A percentile compares a stretch with the other conserved stretches of the same genome.
Evolutionary conservation across 2,329 filamentous ascomycete genomes (phyloP).

Genomic region (Colletotrichum caudatum): DNA sequence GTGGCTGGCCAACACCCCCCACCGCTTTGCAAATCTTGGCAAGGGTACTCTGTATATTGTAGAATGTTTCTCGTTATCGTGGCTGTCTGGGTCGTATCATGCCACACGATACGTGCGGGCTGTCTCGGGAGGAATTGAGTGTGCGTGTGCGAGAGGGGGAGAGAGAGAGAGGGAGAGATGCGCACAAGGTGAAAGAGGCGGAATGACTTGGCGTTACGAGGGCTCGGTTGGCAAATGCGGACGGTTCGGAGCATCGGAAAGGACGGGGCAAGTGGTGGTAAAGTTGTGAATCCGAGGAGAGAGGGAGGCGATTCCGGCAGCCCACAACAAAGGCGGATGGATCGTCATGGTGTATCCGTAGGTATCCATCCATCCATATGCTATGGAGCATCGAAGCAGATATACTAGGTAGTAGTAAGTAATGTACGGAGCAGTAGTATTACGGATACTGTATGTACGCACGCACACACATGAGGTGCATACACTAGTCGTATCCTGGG

Average conservation of each 20-base stretch:
- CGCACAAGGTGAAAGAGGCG: too few species aligned
- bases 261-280: constrained; percentile 5
- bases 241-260: background rate
- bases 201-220: too few species aligned
- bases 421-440: too few species aligned
- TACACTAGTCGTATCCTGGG: too few species aligned
- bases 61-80: background rate
- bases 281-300: constrained; percentile 11
- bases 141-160: too few species aligned
- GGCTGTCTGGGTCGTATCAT: background rate
- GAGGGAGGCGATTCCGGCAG: constrained; percentile 1
- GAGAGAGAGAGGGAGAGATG: too few species aligned
- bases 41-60: background rate
- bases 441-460: too few species aligned
- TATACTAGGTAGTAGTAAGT: too few species aligned
- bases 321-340: background rate
- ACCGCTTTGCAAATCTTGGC: constrained; percentile 25
- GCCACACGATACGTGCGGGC: background rate
- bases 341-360: background rate
- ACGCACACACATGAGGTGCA: too few species aligned
- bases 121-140: background rate
- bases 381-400: too few species aligned
- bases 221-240: background rate
- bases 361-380: too few species aligned
- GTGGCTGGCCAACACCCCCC: constrained; percentile 7